phyloP scores from a whole-genome alignment of 2,329 filamentous ascomycete species.

The Sporothrix humicola region DNA sequence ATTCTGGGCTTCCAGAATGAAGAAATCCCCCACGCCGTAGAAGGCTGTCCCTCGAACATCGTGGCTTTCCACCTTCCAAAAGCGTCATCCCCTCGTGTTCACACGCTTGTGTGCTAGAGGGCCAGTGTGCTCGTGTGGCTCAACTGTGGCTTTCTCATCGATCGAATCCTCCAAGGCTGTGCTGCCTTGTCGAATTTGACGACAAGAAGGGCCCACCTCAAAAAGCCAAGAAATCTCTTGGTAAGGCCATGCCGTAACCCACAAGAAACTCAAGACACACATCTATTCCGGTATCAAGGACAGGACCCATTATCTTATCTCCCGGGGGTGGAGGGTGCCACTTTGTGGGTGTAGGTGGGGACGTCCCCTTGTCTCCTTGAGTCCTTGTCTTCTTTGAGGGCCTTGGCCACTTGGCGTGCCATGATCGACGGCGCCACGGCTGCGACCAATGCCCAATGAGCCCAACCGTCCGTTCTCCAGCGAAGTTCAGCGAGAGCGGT shows the following conservation, averaged over 20 bases:
- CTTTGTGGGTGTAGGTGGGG: not conserved
- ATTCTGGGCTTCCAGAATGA: conserved; percentile 3
- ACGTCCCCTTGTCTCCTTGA: not conserved
- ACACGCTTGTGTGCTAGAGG: not conserved
- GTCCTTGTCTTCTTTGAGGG: not conserved
- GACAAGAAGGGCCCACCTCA: not conserved
- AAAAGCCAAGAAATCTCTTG: conserved; percentile 15
- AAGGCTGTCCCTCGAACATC: not conserved
- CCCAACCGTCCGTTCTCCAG: not conserved
- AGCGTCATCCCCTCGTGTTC: not conserved
- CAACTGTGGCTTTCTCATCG: conserved; percentile 10
- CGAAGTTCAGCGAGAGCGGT: not conserved
- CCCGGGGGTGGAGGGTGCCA: conserved; percentile 15
- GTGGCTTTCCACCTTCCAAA: conserved; percentile 16
- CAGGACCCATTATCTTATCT: conserved; percentile 15
- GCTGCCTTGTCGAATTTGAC: not conserved
- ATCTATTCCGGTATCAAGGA: not conserved
- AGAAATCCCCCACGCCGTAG: not conserved
- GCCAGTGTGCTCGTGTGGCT: not conserved
- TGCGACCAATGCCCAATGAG: not conserved
- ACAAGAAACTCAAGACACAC: conserved; percentile 28
- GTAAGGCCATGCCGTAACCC: conserved; percentile 29
- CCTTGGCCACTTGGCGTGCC: not conserved
- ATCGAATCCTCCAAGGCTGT: conserved; percentile 13
- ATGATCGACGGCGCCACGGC: conserved; percentile 23